Evolutionary conservation across 2,329 filamentous ascomycete species (phyloP).

Genomic region (Ophiosphaerella korrae): DNA sequence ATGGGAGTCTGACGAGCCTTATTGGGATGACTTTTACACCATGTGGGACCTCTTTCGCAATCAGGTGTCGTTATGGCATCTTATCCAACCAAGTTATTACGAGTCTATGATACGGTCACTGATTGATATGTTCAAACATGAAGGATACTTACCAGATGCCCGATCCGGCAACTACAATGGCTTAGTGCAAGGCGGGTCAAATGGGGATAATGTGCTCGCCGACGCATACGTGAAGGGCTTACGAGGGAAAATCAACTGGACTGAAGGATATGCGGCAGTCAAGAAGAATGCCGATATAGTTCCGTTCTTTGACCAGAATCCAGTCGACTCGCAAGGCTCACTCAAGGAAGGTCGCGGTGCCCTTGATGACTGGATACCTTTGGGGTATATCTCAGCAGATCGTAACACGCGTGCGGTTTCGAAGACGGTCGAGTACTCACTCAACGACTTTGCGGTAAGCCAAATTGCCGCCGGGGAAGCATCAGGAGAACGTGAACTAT

Average conservation of each 20-base stretch:
- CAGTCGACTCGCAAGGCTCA: conserved; percentile 42
- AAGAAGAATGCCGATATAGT: conserved; percentile 71
- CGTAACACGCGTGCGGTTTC: conserved; percentile 47
- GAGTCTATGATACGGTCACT: conserved; percentile 71
- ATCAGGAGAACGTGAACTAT: conserved; percentile 47
- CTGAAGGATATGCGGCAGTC: conserved; percentile 71
- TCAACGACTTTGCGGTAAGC: conserved; percentile 52
- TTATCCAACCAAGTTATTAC: conserved; percentile 68
- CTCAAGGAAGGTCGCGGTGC: conserved; percentile 51
- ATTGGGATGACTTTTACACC: conserved; percentile 72
- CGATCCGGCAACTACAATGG: conserved; percentile 63
- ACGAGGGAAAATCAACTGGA: conserved; percentile 68
- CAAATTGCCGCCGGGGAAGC: conserved; percentile 49
- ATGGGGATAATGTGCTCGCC: conserved; percentile 58
- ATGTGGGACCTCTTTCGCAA: conserved; percentile 74
- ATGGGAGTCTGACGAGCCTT: conserved; percentile 70
- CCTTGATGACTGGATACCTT: conserved; percentile 50
- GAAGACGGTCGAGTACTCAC: conserved; percentile 50
- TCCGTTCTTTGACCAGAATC: conserved; percentile 43
- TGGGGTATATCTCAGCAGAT: conserved; percentile 49
- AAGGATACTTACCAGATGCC: conserved; percentile 75
- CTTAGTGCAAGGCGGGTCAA: conserved; percentile 46
- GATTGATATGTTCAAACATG: conserved; percentile 64
- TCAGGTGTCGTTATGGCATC: conserved; percentile 53
- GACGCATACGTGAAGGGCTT: conserved; percentile 73